Percentiles rank a stretch among this genome's conserved stretches.
phyloP scores from a whole-genome alignment of 2,329 filamentous ascomycete genomes.

The Colletotrichum sp. region DNA sequence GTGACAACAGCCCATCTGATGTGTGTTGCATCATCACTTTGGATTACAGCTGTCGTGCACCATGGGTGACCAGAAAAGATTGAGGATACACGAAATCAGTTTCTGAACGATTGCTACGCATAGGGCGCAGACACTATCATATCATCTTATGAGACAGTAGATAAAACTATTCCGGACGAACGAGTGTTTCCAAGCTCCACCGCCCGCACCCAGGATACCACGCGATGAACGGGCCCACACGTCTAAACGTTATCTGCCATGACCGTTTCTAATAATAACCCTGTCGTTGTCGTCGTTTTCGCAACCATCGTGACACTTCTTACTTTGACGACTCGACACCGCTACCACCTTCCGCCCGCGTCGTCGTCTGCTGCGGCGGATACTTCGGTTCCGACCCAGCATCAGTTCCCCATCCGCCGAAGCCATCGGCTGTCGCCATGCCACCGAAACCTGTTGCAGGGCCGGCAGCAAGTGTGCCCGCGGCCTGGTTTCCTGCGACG shows the following conservation, averaged over 20 bases:
- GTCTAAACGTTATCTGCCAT: not conserved
- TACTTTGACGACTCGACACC: not conserved
- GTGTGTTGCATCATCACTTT: not conserved
- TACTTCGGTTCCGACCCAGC: constrained; percentile 37
- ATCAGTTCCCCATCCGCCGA: constrained; percentile 37
- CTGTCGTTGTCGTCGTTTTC: not conserved
- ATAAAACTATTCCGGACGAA: constrained; percentile 1
- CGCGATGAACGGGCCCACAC: not conserved
- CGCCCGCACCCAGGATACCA: not conserved
- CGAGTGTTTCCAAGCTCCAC: not conserved
- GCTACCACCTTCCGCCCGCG: constrained; percentile 1
- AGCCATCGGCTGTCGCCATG: constrained; percentile 29
- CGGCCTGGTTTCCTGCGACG: constrained; percentile 43
- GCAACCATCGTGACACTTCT: not conserved
- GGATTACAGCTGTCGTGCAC: not conserved
- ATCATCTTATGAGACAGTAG: not conserved
- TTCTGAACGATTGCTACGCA: not conserved
- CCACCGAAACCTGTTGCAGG: constrained; percentile 32
- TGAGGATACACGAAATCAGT: not conserved
- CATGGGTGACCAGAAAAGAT: not conserved
- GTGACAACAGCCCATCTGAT: not conserved
- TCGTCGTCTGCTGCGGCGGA: constrained; percentile 27
- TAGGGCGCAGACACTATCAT: not conserved
- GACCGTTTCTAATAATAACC: not conserved
- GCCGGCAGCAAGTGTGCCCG: constrained; percentile 35